Base-by-base conservation (phyloP, 2,329 filamentous ascomycete genomes). In the Curvularia eragrostidis region DNA sequence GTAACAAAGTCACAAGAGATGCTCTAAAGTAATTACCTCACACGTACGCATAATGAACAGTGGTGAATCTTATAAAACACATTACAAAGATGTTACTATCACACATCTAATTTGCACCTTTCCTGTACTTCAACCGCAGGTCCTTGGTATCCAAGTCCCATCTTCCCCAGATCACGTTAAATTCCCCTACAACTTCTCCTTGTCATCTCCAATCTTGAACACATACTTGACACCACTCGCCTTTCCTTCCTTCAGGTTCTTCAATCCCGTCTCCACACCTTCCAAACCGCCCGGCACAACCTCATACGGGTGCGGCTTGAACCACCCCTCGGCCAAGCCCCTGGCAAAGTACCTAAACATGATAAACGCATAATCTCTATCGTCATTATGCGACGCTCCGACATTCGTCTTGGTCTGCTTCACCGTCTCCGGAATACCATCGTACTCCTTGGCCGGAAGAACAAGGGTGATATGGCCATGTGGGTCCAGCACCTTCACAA, bases 191-290 rank as follows among this genome's bases (percentile, higher is more conserved):
- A 12, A 12, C 9, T 24, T n/a, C 10, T 3, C 18, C 6, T 48
- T n/a, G 4, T 41, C 23, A 36, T 86, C 82, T 8, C 64, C 79
- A 71, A 87, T 81, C 60, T 77, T 78, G 66, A 86, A 85, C 0
- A 90, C 83, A 77, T 88, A 89, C 75, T 90, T 90, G 0, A 85
- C 79, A 1, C 81, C 87, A 66, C 84, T 87, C 21, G 84, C 86
- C 72, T 84, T 86, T 0, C 87, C 87, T 26, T 79, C 80, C 69
- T 82, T 84, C 68, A 90, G 70, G 61, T 85, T 82, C 62, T 73
- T 71, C 72, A 90, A 67, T 0, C 77, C 87, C 32, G 68, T 74
- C 66, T 87, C 75, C 2, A 88, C 72, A 0, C 86, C 85, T 3
- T 70, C 77, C 49, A 89, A 64, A 0, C 86, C 86, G 2, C 85